Evolutionary conservation across 768 basidiomycete species (phyloP).

Genomic region (Leccinellum albellum): DNA sequence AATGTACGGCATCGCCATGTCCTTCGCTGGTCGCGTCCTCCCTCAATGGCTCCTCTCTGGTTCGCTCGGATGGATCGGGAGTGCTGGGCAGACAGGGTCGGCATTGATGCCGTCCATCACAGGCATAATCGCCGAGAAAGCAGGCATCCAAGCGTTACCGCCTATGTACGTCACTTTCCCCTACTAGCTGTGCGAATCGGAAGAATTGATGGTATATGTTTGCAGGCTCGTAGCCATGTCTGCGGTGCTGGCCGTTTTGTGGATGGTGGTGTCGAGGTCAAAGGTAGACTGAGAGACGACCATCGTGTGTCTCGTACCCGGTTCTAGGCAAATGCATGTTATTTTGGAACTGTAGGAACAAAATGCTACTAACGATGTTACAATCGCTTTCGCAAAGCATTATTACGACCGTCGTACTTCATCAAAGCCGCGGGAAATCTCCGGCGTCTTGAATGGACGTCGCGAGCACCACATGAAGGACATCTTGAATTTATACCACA

Average conservation of each 20-base stretch:
- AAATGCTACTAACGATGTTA: no score
- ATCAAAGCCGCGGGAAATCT: no score
- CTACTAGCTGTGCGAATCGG: neutral
- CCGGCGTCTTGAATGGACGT: no score
- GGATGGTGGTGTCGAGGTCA: slow-evolving; percentile 27
- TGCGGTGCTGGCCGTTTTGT: slow-evolving; percentile 33
- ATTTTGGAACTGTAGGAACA: no score
- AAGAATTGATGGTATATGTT: neutral
- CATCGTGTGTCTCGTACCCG: neutral
- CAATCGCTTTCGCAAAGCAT: no score
- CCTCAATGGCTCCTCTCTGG: slow-evolving; percentile 64
- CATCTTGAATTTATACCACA: no score
- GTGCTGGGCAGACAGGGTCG: slow-evolving; percentile 63
- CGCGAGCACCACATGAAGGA: no score
- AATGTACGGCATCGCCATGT: slow-evolving; percentile 54
- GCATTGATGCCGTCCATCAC: slow-evolving; percentile 68
- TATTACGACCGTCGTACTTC: no score
- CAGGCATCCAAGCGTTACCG: slow-evolving; percentile 34
- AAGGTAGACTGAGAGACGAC: neutral
- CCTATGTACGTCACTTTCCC: slow-evolving; percentile 15
- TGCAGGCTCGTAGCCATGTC: slow-evolving; percentile 34
- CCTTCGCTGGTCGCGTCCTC: slow-evolving; percentile 58
- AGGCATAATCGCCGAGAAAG: slow-evolving; percentile 63
- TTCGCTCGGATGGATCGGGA: slow-evolving; percentile 61
- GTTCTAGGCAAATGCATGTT: no score